Base-by-base conservation (phyloP, 768 basidiomycete genomes). In the Boletus sp. region DNA sequence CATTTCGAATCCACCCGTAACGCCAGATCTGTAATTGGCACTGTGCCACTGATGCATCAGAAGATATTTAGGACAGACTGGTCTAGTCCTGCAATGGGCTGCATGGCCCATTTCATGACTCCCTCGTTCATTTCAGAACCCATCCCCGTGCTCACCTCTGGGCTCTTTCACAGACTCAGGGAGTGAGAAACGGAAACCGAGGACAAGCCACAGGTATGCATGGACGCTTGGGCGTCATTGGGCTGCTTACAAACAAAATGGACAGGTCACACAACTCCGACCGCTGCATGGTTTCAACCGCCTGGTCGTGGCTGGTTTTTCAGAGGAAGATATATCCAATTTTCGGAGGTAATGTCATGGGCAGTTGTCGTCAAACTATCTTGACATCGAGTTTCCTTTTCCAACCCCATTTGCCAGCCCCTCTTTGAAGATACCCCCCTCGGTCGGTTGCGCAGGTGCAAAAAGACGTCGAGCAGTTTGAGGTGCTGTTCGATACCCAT, bases 221-320 rank as follows among this genome's bases (percentile, higher is more conserved):
- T n/a, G 24, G 10, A 15, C 18, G 3, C n/a, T 40, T 44, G 50
- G 50, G 18, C 18, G 7, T 15, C 18, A 40, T n/a, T 35, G 57
- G n/a, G 49, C 24, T 2, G 29, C 39, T 51, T 6, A 59, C 50
- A 28, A 24, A 33, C n/a, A 14, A 17, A 2, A 32, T 18, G 47
- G 2, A 57, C 59, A 94, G 87, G 80, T 82, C 33, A 78, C 83
- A 1, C 90, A 93, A 70, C 79, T 92, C 28, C 84, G 84, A 39
- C 91, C 92, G 11, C 75, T 89, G 30, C 80, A 94, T 61, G 96
- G 96, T 0, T 98, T 99, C 64, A 96, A 99, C 72, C 81, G 94
- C 10, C 79, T 99, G 1, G 80, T 86, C 1, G 84, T 93, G 35
- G 88, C 95, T 11, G 96, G 96, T 3, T 93, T 99, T 71, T 89